Conservation (phyloP, 1,284 basidiomycete genomes). For the Puccinia novopanici region DNA sequence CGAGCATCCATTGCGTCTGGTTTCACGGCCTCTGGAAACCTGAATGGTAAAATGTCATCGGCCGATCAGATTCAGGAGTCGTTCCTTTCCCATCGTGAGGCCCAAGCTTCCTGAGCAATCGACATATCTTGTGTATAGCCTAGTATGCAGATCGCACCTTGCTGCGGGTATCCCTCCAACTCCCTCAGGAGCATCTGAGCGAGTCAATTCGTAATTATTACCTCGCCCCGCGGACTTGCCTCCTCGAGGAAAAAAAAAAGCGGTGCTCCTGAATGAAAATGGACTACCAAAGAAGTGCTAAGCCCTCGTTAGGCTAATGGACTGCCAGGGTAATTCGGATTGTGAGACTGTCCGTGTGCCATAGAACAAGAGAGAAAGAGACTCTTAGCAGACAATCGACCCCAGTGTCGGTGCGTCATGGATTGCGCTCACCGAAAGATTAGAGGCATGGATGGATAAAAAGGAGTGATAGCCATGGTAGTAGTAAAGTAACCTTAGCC, state of each 20-base stretch:
- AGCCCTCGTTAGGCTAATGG: not conserved
- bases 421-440: not conserved
- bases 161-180: conserved; percentile 2
- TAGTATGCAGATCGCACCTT: not conserved
- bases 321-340: not conserved
- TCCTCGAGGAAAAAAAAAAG: not conserved
- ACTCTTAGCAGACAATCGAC: not conserved
- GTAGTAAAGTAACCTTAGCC: not conserved
- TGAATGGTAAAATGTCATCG: conserved; percentile 10
- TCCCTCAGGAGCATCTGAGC: not conserved
- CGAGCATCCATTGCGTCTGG: not conserved
- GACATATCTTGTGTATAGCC: not conserved
- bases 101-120: conserved; percentile 17
- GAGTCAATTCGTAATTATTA: not conserved
- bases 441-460: conserved; percentile 4
- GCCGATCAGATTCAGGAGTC: conserved; percentile 36
- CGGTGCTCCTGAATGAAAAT: not conserved
- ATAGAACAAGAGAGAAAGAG: not conserved
- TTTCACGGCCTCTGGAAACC: not conserved
- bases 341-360: not conserved
- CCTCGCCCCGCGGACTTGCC: not conserved
- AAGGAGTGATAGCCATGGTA: not conserved
- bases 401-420: not conserved
- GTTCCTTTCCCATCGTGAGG: not conserved
- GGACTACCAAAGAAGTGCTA: conserved; percentile 3